Percentiles rank a stretch among this genome's conserved stretches.
Conservation (phyloP, 192 early-diverging fungal genomes). For the Martensiomyces pterosporus region DNA sequence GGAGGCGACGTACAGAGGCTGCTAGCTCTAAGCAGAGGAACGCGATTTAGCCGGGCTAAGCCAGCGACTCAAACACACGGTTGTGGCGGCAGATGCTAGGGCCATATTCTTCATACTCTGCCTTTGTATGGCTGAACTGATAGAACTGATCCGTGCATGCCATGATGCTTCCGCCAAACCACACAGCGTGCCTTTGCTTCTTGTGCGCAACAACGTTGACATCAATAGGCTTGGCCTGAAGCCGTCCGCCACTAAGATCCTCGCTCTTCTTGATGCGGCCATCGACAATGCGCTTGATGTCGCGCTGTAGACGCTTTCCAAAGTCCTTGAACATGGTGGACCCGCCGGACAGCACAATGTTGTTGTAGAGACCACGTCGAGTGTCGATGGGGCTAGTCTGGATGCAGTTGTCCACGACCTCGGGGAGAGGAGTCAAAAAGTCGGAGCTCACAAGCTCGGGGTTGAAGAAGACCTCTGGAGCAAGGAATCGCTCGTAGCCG, state of each 20-base stretch:
- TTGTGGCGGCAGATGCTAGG: conserved; percentile 94
- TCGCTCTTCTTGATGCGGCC: conserved; percentile 69
- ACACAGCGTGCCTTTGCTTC: conserved; percentile 98
- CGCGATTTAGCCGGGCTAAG: conserved; percentile 21
- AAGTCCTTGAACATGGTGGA: conserved; percentile 99
- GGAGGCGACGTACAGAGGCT: no score
- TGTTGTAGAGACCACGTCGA: conserved; percentile 95
- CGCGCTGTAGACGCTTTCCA: conserved; percentile 87
- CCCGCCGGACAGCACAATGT: conserved; percentile 98
- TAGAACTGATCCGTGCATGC: conserved; percentile 87
- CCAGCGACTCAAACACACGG: conserved; percentile 69
- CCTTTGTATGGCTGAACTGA: conserved; percentile 92
- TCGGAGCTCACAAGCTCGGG: conserved; percentile 96
- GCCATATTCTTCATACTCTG: conserved; percentile 96
- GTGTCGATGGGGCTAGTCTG: conserved; percentile 97
- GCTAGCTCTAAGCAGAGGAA: no score
- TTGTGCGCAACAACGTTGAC: conserved; percentile 98
- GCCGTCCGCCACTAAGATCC: conserved; percentile 64
- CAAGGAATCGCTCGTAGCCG: conserved; percentile 97
- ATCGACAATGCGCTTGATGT: conserved; percentile 86
- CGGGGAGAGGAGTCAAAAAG: conserved; percentile 92
- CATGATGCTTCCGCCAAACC: conserved; percentile 96
- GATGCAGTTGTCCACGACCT: conserved; percentile 94
- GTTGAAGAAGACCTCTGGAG: conserved; percentile 99
- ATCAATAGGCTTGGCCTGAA: conserved; percentile 80